Conservation (phyloP, 2,329 filamentous ascomycete genomes). For the Exophiala phaeomuriformis region DNA sequence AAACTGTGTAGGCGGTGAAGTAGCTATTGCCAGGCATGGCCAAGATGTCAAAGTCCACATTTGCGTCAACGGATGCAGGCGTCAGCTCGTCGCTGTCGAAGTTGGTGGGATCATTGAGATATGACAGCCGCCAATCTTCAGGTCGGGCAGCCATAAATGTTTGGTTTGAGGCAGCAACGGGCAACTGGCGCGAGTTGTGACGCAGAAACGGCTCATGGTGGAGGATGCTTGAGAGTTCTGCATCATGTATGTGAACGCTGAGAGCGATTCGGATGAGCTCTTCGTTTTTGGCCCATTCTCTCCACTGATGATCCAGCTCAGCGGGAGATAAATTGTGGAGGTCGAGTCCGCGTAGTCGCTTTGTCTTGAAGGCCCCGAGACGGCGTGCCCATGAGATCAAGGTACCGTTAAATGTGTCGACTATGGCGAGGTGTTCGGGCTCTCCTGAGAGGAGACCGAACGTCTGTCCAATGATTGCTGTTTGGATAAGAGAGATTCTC, state of each 20-base stretch:
- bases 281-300: slow-evolving; percentile 28
- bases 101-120: slow-evolving; percentile 19
- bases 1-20: slow-evolving; percentile 22
- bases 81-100: slow-evolving; percentile 9
- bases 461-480: slow-evolving; percentile 30
- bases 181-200: slow-evolving; percentile 18
- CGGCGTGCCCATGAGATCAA: slow-evolving; percentile 30
- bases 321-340: slow-evolving; percentile 4
- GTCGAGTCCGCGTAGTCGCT: slow-evolving; percentile 19
- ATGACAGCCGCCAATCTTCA: slow-evolving; percentile 20
- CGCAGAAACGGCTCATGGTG: slow-evolving; percentile 23
- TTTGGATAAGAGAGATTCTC: slow-evolving; percentile 28
- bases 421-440: slow-evolving; percentile 28
- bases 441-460: slow-evolving; percentile 30
- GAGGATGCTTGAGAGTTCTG: slow-evolving; percentile 26
- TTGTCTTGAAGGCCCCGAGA: slow-evolving; percentile 24
- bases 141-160: slow-evolving; percentile 17
- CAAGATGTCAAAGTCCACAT: slow-evolving; percentile 18
- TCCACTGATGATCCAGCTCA: slow-evolving; percentile 25
- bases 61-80: slow-evolving; percentile 15
- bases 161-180: slow-evolving; percentile 17
- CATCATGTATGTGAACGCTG: slow-evolving; percentile 24
- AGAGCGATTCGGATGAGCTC: slow-evolving; percentile 29
- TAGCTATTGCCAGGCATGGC: slow-evolving; percentile 15
- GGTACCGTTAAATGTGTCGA: slow-evolving; percentile 31